Base-by-base conservation (phyloP, 768 basidiomycete species). In the Russula lepida region DNA sequence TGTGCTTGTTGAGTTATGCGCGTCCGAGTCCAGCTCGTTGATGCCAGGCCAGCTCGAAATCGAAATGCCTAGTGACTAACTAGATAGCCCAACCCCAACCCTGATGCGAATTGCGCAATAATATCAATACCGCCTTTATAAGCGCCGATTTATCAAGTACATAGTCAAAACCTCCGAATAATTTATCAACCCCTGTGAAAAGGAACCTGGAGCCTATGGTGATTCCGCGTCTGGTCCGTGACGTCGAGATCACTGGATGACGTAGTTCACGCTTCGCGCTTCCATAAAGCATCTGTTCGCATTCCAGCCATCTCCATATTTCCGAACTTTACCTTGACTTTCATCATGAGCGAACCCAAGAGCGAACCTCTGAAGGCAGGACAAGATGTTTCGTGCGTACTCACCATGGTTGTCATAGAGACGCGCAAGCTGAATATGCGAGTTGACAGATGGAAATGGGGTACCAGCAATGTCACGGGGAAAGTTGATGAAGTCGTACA, bases 401-500 rank as follows among this genome's bases (percentile, higher is more conserved):
- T 27, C 60, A 21, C 27, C 23, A 2, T 1, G 19, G 9, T 15
- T 32, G 27, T 39, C 11, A 2, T 25, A 4, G 8, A 4, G 41
- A 21, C 12, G 13, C 21, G 27, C 11, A 7, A n/a, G 28, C 50
- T 62, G 33, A 62, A 37, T 44, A 44, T 9, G n/a, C 1, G 21
- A 28, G 32, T 8, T 27, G 25, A 2, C 33, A 56, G 55, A 44
- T 57, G 60, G 60, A 57, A 62, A 21, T 62, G 60, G 55, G 54
- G 55, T 8, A 56, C n/a, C 33, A 62, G 50, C 27, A 53, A 53
- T 23, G 50, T 62, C 13, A 57, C 33, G 19, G 60, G 56, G 6
- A 62, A 23, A 19, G 56, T 58, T 27, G 60, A 62, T 19, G 33
- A 55, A 33, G 50, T 80, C 51, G 74, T 78, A 9, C 70, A 74